These are phyloP conservation scores for Ogataea kodamae DNA, from an alignment of 805 yeast species.

Conservation along the genomic window DNA sequence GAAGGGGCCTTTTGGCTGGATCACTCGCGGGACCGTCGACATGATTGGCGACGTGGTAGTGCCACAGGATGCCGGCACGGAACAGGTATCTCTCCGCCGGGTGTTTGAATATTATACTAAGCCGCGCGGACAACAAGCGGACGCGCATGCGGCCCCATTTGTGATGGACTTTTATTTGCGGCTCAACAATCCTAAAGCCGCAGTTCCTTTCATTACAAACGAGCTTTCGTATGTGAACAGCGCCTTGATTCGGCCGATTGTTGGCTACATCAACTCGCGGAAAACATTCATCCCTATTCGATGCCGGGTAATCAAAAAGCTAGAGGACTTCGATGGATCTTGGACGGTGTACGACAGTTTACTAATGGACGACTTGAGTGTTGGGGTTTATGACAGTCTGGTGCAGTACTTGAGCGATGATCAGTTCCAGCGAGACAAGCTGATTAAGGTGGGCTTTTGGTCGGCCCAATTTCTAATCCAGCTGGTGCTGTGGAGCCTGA, in stretches of 20 bases:
- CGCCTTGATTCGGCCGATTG: constrained; percentile 91
- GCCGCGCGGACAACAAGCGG: background rate
- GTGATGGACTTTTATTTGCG: constrained; percentile 77
- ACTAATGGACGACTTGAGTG: constrained; percentile 86
- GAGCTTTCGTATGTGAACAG: constrained; percentile 88
- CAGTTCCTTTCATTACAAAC: constrained; percentile 81
- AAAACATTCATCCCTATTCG: constrained; percentile 86
- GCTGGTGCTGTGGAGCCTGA: constrained; percentile 75
- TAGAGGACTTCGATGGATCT: constrained; percentile 86
- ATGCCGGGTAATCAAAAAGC: constrained; percentile 74
- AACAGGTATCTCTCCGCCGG: constrained; percentile 42
- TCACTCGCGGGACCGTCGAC: constrained; percentile 85
- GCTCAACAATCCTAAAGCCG: constrained; percentile 82
- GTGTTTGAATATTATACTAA: constrained; percentile 35
- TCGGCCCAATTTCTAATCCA: constrained; percentile 81
- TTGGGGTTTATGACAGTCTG: constrained; percentile 87
- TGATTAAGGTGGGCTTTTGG: constrained; percentile 91
- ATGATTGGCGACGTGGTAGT: constrained; percentile 88
- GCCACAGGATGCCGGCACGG: constrained; percentile 46
- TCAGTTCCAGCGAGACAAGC: constrained; percentile 63
- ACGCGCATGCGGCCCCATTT: constrained; percentile 34
- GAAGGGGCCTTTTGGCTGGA: constrained; percentile 98
- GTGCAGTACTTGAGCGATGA: constrained; percentile 88
- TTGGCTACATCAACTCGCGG: constrained; percentile 87
- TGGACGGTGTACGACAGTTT: constrained; percentile 94